Evolutionary conservation across 495 filamentous ascomycete species (phyloP).

Genomic region (Monascus purpureus): DNA sequence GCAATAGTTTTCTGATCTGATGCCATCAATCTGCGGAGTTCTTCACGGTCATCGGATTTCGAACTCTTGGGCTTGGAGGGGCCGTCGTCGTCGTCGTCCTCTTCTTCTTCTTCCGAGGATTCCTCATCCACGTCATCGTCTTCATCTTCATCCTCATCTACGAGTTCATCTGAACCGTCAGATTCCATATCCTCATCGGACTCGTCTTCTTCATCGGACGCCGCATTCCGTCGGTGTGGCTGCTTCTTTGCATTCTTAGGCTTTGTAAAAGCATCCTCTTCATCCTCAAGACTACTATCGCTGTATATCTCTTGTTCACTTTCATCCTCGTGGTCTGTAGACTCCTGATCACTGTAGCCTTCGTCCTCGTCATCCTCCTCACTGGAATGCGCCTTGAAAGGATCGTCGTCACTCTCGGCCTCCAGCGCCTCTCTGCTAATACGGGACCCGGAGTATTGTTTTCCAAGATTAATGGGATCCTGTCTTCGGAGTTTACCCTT

Average conservation of each 20-base stretch:
- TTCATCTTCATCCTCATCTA: constrained; percentile 22
- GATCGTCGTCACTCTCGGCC: constrained; percentile 34
- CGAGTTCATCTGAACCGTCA: constrained; percentile 8
- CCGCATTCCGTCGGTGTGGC: not conserved
- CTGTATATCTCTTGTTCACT: not conserved
- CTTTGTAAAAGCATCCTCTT: constrained; percentile 19
- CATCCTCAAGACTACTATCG: constrained; percentile 8
- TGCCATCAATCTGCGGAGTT: constrained; percentile 54
- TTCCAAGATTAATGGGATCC: constrained; percentile 46
- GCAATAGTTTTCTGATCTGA: constrained; percentile 58
- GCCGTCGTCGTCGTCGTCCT: constrained; percentile 7
- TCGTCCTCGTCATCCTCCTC: constrained; percentile 39
- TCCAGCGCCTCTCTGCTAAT: constrained; percentile 62
- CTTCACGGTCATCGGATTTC: constrained; percentile 34
- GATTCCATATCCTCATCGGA: constrained; percentile 30
- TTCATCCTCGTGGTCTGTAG: constrained; percentile 23
- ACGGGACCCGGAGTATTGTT: constrained; percentile 66
- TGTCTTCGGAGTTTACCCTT: constrained; percentile 76
- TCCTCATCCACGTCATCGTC: constrained; percentile 29
- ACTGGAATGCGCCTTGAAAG: constrained; percentile 18
- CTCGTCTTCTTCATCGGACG: constrained; percentile 5
- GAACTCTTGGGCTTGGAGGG: constrained; percentile 10
- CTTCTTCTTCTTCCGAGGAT: constrained; percentile 22
- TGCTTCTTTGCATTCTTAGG: constrained; percentile 7
- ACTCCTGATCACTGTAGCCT: constrained; percentile 21